Evolutionary conservation across 805 yeast genomes (phyloP), one percentile per base, ranked within the genome.

Genomic region (Pichia kluyveri): DNA sequence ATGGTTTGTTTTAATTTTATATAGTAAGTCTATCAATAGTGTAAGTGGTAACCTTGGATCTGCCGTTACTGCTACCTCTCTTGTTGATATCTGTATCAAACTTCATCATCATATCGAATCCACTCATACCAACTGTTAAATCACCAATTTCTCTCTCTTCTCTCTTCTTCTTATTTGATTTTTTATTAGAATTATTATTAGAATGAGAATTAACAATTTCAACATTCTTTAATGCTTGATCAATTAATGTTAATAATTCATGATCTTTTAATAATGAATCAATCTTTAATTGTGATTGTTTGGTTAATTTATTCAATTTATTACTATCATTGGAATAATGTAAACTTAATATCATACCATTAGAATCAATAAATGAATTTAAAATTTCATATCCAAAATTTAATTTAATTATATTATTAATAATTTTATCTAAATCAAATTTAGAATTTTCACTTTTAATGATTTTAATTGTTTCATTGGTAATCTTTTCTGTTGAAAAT

Each of bases 281-380:
- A 30, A 63, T 60, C 48, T 63, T 63, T 10, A 43, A 62, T 12
- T 70, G 71, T 17, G 82, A 69, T 58, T 79, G 79, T 15, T 60
- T 50, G 31, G 68, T 69, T 27, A 84, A 66, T n/a, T 72, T 67
- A 17, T 53, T 60, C 40, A 72, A 65, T 48, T 83, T 69, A 19
- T 63, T 63, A 26, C 67, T 67, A 43, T 82, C 66, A 37, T 77
- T 71, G 8, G 76, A 73, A 37, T 70, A 68, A 44, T 76, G 74
- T 77, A 86, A 78, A 51, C 80, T 77, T 60, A 85, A 77, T 17
- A 64, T 61, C 42, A 86, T 66, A 1, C 93, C 93, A 46, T 82
- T 82, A 1, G 86, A 78, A 60, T 86, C 93, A 45, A 86, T 74
- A 43, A 85, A 72, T 23, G 82, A 70, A 48, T 81, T 76, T 41